Evolutionary conservation across 352 stramenopile species (phyloP).

Genomic region (Globisporangium cederbergense): DNA sequence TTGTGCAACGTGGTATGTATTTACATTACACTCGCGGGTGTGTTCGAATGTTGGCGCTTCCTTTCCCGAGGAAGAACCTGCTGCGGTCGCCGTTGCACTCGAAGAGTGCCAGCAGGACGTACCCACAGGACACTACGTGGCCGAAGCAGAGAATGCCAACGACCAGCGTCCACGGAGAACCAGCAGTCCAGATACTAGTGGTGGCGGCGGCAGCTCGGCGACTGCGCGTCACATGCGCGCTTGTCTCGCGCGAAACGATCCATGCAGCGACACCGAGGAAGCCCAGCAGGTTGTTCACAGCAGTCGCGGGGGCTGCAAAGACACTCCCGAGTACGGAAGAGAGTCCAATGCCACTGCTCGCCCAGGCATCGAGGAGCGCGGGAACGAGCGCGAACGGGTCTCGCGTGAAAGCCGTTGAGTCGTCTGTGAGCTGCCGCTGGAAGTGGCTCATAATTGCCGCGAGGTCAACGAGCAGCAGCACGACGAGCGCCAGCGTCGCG

Average conservation of each 20-base stretch:
- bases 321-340: not conserved
- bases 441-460: constrained; percentile 36
- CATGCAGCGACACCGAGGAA: constrained; percentile 40
- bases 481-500: constrained; percentile 30
- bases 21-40: constrained; percentile 22
- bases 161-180: constrained; percentile 16
- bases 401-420: not conserved
- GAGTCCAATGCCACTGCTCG: not conserved
- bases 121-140: constrained; percentile 57
- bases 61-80: constrained; percentile 67
- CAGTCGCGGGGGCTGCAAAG: constrained; percentile 19
- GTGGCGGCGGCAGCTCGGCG: not conserved
- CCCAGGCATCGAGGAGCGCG: constrained; percentile 11
- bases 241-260: constrained; percentile 52
- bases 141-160: constrained; percentile 39
- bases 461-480: constrained; percentile 63
- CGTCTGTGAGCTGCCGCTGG: constrained; percentile 4
- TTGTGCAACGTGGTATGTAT: not conserved
- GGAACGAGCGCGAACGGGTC: constrained; percentile 35
- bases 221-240: not conserved
- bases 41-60: constrained; percentile 13
- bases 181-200: not conserved
- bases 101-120: constrained; percentile 66
- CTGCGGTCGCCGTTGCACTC: constrained; percentile 60
- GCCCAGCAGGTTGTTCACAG: constrained; percentile 49